A percentile compares a stretch with the other conserved stretches of the same genome.
Conservation (phyloP, 1,284 basidiomycete species). For the Trametes sp. region DNA sequence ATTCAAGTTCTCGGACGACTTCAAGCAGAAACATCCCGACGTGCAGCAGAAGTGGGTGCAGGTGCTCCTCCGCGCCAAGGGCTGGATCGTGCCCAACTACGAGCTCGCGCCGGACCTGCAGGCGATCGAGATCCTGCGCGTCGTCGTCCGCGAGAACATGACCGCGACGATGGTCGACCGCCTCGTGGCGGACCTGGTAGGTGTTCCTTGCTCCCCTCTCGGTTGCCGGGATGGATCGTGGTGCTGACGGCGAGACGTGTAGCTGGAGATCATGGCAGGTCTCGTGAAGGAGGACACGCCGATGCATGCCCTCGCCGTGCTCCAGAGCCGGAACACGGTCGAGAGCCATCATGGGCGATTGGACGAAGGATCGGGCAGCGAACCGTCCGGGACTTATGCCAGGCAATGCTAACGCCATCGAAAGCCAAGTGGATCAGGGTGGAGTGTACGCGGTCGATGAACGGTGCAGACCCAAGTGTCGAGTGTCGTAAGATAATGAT, state of each 20-base stretch:
- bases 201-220: constrained; percentile 33
- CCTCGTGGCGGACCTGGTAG: constrained; percentile 67
- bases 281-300: constrained; percentile 55
- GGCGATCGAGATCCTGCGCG: constrained; percentile 81
- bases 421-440: neutral
- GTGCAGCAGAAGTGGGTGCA: constrained; percentile 93
- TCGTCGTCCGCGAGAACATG: constrained; percentile 84
- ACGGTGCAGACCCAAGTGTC: no score
- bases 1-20: constrained; percentile 88
- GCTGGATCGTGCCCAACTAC: constrained; percentile 92
- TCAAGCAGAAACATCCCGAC: constrained; percentile 74
- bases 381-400: constrained; percentile 67
- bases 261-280: constrained; percentile 69
- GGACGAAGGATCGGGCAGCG: constrained; percentile 53
- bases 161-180: constrained; percentile 71
- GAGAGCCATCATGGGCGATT: constrained; percentile 48
- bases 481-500: no score
- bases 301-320: constrained; percentile 56
- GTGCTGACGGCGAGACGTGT: neutral
- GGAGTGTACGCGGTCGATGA: no score
- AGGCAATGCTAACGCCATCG: constrained; percentile 59
- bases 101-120: constrained; percentile 78
- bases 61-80: constrained; percentile 75
- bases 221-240: neutral
- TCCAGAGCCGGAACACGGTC: constrained; percentile 46